phyloP scores from a whole-genome alignment of 768 basidiomycete genomes.

The Rhizopogon vinicolor region DNA sequence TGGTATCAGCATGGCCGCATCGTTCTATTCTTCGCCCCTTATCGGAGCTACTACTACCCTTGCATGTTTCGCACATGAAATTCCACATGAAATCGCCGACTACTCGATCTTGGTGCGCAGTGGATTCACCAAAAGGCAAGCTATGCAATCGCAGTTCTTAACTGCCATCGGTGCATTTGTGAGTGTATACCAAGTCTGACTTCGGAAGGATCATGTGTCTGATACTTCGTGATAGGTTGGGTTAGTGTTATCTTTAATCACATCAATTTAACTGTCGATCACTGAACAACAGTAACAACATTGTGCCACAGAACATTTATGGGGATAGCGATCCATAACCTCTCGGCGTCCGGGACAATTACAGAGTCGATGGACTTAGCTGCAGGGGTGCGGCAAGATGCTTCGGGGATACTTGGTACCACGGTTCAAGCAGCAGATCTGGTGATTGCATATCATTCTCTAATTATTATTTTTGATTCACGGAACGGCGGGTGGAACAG shows the following conservation, averaged over 20 bases:
- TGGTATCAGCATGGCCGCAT: slow-evolving; percentile 76
- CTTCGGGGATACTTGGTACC: slow-evolving; percentile 78
- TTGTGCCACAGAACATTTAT: slow-evolving; percentile 63
- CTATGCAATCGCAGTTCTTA: slow-evolving; percentile 90
- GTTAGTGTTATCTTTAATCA: slow-evolving; percentile 13
- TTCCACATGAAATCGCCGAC: slow-evolving; percentile 96
- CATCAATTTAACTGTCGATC: background rate
- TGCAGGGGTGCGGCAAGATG: slow-evolving; percentile 71
- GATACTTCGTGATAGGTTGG: slow-evolving; percentile 28
- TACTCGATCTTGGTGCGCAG: slow-evolving; percentile 90
- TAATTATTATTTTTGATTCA: slow-evolving; percentile 10
- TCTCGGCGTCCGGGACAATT: slow-evolving; percentile 47
- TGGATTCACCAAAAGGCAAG: slow-evolving; percentile 86
- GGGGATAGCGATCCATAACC: slow-evolving; percentile 80
- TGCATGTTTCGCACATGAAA: slow-evolving; percentile 93
- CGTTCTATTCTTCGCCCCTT: slow-evolving; percentile 93
- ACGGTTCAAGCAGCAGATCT: slow-evolving; percentile 76
- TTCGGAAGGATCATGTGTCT: slow-evolving; percentile 13
- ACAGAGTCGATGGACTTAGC: slow-evolving; percentile 55
- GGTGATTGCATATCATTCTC: slow-evolving; percentile 35
- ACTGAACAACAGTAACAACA: background rate
- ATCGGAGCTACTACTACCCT: slow-evolving; percentile 94
- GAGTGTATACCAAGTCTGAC: slow-evolving; percentile 15
- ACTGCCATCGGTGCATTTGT: slow-evolving; percentile 93
- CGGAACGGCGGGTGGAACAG: slow-evolving; percentile 31